Evolutionary conservation across 2,329 filamentous ascomycete species (phyloP).

Genomic region (Simplicillium aogashimaense): DNA sequence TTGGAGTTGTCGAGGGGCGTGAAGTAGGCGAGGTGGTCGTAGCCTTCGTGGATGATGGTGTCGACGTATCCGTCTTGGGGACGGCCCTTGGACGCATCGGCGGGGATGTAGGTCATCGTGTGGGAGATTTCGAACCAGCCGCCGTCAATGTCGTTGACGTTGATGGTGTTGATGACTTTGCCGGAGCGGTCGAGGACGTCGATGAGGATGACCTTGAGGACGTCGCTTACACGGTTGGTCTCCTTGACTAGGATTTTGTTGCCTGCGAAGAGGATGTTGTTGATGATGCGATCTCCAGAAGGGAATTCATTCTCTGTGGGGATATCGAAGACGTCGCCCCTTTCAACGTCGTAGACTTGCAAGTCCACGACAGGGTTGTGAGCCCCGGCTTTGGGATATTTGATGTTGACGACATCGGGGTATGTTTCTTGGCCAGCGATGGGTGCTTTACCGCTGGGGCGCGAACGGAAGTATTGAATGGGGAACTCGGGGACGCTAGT

Average conservation of each 20-base stretch:
- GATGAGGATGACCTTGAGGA: slow-evolving; percentile 79
- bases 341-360: slow-evolving; percentile 76
- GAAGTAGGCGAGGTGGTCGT: slow-evolving; percentile 91
- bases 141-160: slow-evolving; percentile 79
- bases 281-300: slow-evolving; percentile 80
- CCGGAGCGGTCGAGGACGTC: slow-evolving; percentile 66
- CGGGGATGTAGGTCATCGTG: slow-evolving; percentile 75
- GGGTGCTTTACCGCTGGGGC: slow-evolving; percentile 66
- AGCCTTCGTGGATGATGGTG: slow-evolving; percentile 74
- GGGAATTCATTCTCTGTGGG: slow-evolving; percentile 67
- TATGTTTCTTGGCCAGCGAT: slow-evolving; percentile 69
- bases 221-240: slow-evolving; percentile 88
- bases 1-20: slow-evolving; percentile 72
- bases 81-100: slow-evolving; percentile 66
- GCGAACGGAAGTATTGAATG: slow-evolving; percentile 83
- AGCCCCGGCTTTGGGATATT: slow-evolving; percentile 92
- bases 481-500: slow-evolving; percentile 84
- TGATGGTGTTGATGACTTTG: slow-evolving; percentile 66
- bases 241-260: slow-evolving; percentile 78
- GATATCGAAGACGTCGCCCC: slow-evolving; percentile 70
- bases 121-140: slow-evolving; percentile 97
- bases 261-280: slow-evolving; percentile 85
- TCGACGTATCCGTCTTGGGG: slow-evolving; percentile 86
- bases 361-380: slow-evolving; percentile 87
- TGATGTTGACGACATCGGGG: slow-evolving; percentile 83